These are phyloP conservation scores for Kodamaea alishanica DNA, from an alignment of 1,139 yeast species.

Conservation along the genomic window DNA sequence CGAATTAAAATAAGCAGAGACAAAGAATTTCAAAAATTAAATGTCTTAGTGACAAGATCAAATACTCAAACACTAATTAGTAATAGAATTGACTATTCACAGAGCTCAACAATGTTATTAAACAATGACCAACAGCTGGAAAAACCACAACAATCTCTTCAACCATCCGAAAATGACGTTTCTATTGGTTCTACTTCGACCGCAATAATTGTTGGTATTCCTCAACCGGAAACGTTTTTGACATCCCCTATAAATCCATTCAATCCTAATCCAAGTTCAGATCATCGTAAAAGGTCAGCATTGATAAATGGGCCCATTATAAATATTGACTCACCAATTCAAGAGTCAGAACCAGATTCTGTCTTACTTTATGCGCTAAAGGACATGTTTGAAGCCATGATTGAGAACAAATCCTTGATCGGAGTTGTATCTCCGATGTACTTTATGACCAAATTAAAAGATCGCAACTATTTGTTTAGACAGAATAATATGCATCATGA, in stretches of 20 bases:
- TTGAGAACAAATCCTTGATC: slow-evolving; percentile 61
- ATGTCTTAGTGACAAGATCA: slow-evolving; percentile 40
- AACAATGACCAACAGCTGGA: slow-evolving; percentile 18
- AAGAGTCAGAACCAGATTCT: slow-evolving; percentile 45
- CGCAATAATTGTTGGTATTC: slow-evolving; percentile 42
- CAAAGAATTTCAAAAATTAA: slow-evolving; percentile 33
- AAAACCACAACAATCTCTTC: slow-evolving; percentile 5
- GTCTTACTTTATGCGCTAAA: slow-evolving; percentile 65
- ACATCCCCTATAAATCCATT: slow-evolving; percentile 39
- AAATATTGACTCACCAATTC: slow-evolving; percentile 64
- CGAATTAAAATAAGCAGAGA: slow-evolving; percentile 28
- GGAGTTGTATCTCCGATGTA: slow-evolving; percentile 85
- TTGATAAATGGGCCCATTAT: slow-evolving; percentile 78
- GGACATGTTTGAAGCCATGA: slow-evolving; percentile 81
- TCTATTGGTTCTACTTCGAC: slow-evolving; percentile 28
- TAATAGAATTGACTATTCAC: slow-evolving; percentile 31
- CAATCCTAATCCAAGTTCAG: slow-evolving; percentile 57
- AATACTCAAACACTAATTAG: slow-evolving; percentile 2
- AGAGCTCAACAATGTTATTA: slow-evolving; percentile 36
- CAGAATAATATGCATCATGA: slow-evolving; percentile 93
- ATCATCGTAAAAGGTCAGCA: slow-evolving; percentile 78
- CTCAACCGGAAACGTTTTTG: slow-evolving; percentile 38
- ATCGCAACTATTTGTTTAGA: slow-evolving; percentile 78
- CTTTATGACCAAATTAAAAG: slow-evolving; percentile 71
- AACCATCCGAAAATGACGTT: neutral